Percentiles rank a stretch among this genome's conserved stretches.
These are phyloP conservation scores for Entomortierella beljakovae DNA, from an alignment of 192 early-diverging fungal species.

Conservation along the genomic window DNA sequence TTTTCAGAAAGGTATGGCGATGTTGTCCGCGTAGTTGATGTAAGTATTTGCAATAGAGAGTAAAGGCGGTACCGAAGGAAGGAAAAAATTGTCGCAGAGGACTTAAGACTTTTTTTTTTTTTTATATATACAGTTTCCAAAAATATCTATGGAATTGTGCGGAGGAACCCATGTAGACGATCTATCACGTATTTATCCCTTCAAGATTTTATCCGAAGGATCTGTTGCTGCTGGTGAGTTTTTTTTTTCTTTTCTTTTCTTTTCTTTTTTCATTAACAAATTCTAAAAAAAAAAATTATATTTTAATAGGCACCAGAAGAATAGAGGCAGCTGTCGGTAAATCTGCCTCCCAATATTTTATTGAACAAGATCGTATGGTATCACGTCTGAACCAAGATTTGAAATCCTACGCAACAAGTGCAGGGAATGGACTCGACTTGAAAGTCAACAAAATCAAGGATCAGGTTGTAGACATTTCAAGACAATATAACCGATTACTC, in stretches of 20 bases:
- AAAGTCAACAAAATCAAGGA: conserved; percentile 59
- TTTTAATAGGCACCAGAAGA: conserved; percentile 60
- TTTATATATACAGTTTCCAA: conserved; percentile 36
- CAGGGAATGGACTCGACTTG: conserved; percentile 46
- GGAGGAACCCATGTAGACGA: conserved; percentile 69
- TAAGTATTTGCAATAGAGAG: no score
- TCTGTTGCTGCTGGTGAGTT: conserved; percentile 66
- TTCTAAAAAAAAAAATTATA: not conserved
- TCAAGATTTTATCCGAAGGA: conserved; percentile 64
- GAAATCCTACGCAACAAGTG: conserved; percentile 44
- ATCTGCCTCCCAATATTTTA: conserved; percentile 55
- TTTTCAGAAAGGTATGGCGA: conserved; percentile 71
- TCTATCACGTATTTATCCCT: conserved; percentile 60
- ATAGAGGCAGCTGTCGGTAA: conserved; percentile 69
- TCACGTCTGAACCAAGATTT: conserved; percentile 52
- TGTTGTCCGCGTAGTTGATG: conserved; percentile 65
- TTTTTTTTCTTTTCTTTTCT: not conserved
- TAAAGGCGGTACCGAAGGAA: no score
- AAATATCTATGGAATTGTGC: conserved; percentile 65
- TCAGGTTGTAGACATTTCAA: conserved; percentile 55
- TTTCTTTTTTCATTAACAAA: not conserved
- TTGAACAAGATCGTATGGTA: conserved; percentile 58
- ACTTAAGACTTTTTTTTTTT: not conserved
- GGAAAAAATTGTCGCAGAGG: no score
- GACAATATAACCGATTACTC: conserved; percentile 42